These are phyloP conservation scores for Gigaspora rosea DNA, from an alignment of 192 early-diverging fungal species.

Conservation along the genomic window DNA sequence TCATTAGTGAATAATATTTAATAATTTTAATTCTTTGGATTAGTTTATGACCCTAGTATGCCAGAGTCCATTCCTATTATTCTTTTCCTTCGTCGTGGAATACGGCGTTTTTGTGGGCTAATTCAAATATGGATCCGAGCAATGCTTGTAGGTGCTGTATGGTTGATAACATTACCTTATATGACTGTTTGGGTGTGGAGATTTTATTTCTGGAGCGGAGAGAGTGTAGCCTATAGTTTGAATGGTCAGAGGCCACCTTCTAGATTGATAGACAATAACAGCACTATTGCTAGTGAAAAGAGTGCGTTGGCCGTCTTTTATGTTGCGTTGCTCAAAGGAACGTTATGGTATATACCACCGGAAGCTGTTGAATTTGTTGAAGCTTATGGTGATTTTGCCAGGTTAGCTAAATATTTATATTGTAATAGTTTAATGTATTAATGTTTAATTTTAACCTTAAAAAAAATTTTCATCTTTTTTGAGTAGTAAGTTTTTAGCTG, in stretches of 20 bases:
- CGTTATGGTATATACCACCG: conserved; percentile 34
- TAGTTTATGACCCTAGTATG: conserved; percentile 71
- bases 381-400: conserved; percentile 26
- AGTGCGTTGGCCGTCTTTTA: conserved; percentile 23
- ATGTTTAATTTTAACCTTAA: too few species aligned
- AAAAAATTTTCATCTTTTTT: conserved; percentile 15
- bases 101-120: conserved; percentile 47
- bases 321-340: background rate
- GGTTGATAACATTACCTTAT: conserved; percentile 84
- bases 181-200: conserved; percentile 82
- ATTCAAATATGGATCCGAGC: conserved; percentile 54
- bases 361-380: conserved; percentile 11
- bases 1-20: background rate
- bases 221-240: conserved; percentile 48
- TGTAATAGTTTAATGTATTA: too few species aligned
- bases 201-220: conserved; percentile 81
- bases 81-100: conserved; percentile 59
- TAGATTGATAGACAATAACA: conserved; percentile 7
- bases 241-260: conserved; percentile 36
- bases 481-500: conserved; percentile 52
- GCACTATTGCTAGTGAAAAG: conserved; percentile 17
- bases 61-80: conserved; percentile 64
- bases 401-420: background rate
- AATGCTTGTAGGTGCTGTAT: conserved; percentile 67
- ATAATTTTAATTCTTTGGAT: background rate